Base-by-base conservation (phyloP, 2,329 filamentous ascomycete species). In the Penicillium sp. region DNA sequence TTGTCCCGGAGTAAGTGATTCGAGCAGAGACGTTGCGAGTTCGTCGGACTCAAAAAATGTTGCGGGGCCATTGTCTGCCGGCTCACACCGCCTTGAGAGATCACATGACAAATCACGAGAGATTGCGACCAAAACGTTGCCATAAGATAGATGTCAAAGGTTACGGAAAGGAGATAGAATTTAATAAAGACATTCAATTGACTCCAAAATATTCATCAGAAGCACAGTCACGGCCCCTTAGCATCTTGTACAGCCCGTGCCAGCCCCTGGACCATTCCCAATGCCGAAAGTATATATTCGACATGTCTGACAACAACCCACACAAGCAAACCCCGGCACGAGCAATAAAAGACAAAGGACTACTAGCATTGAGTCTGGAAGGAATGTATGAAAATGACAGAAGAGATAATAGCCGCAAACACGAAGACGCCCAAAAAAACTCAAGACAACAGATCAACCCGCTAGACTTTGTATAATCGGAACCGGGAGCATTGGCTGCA, bases 381-480 rank as follows among this genome's bases (percentile, higher is more conserved):
- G 33, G 41, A 50, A 41, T 41, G 50, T 45, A 41, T 47, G 41
- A 34, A 49, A 45, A 37, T 37, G 36, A 44, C 36, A 47, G 37
- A 40, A 39, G 39, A 39, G 31, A 45, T 39, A 42, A 38, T 36
- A 37, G 29, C 39, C 35, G 36, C 39, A 47, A 46, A 45, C 41
- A 47, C 40, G 35, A 44, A 47, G 39, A 49, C 49, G 47, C 49
- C n/a, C 49, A 31, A 49, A 43, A 35, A 9, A 22, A 22, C 18
- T 22, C 18, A 22, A 22, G 38, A 48, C 37, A 49, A 45, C 27
- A 51, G 43, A 52, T 51, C 45, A 47, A 51, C 45, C 47, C 49
- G 47, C 45, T 52, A 35, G 43, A 48, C 49, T 51, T 51, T 51
- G 50, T 47, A 41, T 45, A 47, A 49, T 49, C 41, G 34, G 38